These are phyloP conservation scores for Tylopilus plumbeoviolaceoides DNA, from an alignment of 768 basidiomycete species.

Conservation along the genomic window DNA sequence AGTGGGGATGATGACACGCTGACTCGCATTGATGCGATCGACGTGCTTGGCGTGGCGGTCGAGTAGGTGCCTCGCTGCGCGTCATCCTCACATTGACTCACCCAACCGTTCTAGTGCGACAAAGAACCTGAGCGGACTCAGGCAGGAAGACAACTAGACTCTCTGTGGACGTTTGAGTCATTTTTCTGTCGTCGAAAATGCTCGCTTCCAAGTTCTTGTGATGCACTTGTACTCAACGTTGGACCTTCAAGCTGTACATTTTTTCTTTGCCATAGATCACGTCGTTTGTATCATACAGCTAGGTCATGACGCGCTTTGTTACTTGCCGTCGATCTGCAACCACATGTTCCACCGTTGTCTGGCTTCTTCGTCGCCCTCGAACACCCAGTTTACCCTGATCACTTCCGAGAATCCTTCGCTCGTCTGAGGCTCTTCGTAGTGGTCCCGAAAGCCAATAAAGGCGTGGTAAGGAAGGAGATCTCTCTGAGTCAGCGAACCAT, in stretches of 20 bases:
- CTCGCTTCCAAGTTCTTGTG: neutral
- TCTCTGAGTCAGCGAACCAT: slow-evolving; percentile 39
- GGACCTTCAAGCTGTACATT: neutral
- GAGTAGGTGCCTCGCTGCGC: slow-evolving; percentile 40
- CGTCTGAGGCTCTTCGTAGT: slow-evolving; percentile 61
- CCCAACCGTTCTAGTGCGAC: slow-evolving; percentile 27
- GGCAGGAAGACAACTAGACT: slow-evolving; percentile 29
- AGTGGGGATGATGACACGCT: slow-evolving; percentile 47
- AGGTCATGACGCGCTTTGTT: slow-evolving; percentile 5
- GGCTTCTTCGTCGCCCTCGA: slow-evolving; percentile 73
- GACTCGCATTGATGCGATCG: slow-evolving; percentile 65
- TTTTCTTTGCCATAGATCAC: slow-evolving; percentile 5
- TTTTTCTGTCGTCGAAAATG: too few relatives aligned
- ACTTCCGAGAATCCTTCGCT: slow-evolving; percentile 79
- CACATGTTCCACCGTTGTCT: slow-evolving; percentile 75
- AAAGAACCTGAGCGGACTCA: slow-evolving; percentile 37
- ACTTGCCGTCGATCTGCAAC: slow-evolving; percentile 77
- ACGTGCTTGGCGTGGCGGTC: slow-evolving; percentile 56
- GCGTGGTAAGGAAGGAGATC: slow-evolving; percentile 56
- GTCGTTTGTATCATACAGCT: neutral
- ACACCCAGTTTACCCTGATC: slow-evolving; percentile 74
- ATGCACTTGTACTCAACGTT: neutral
- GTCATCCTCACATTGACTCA: slow-evolving; percentile 3
- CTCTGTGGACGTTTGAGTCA: neutral
- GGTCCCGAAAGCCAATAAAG: slow-evolving; percentile 52